Evolutionary conservation across 2,329 filamentous ascomycete genomes (phyloP).

Genomic region (Pezicula rhizophila): DNA sequence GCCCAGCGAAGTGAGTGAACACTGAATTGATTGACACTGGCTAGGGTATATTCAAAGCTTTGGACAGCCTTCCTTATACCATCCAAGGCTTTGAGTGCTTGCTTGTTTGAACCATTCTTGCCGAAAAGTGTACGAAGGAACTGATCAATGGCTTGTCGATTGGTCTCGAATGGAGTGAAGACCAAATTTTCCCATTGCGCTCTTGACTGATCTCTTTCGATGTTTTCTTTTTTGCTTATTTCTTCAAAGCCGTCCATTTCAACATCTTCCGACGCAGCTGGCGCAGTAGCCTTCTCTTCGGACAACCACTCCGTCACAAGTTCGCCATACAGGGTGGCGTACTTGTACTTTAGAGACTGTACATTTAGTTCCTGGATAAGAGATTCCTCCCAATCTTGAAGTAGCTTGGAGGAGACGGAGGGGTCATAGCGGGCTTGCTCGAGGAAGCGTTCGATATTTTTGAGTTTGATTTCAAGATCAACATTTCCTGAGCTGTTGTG

Average conservation of each 20-base stretch:
- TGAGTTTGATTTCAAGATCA: slow-evolving; percentile 18
- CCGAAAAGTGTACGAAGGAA: slow-evolving; percentile 48
- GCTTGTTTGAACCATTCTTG: slow-evolving; percentile 24
- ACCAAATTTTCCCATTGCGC: slow-evolving; percentile 49
- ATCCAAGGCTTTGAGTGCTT: slow-evolving; percentile 36
- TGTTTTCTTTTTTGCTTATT: slow-evolving; percentile 39
- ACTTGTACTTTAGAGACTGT: slow-evolving; percentile 48
- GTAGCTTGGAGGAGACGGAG: slow-evolving; percentile 39
- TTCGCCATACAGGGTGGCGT: slow-evolving; percentile 49
- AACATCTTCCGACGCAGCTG: slow-evolving; percentile 3
- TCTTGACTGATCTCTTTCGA: slow-evolving; percentile 41
- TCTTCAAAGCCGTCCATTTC: slow-evolving; percentile 32
- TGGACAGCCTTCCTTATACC: slow-evolving; percentile 33
- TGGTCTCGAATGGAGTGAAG: slow-evolving; percentile 42
- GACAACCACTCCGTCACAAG: slow-evolving; percentile 50
- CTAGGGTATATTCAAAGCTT: slow-evolving; percentile 26
- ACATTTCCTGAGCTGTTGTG: slow-evolving; percentile 10
- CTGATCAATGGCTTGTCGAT: slow-evolving; percentile 36
- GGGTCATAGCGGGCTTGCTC: slow-evolving; percentile 47
- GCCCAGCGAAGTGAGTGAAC: slow-evolving; percentile 34
- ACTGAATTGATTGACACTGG: slow-evolving; percentile 31
- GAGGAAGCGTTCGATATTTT: slow-evolving; percentile 45
- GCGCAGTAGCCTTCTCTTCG: slow-evolving; percentile 14
- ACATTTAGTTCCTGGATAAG: slow-evolving; percentile 41
- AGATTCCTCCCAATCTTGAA: slow-evolving; percentile 40